Conservation (phyloP, 129 eudicot genomes). For the Artemisia argyi region DNA sequence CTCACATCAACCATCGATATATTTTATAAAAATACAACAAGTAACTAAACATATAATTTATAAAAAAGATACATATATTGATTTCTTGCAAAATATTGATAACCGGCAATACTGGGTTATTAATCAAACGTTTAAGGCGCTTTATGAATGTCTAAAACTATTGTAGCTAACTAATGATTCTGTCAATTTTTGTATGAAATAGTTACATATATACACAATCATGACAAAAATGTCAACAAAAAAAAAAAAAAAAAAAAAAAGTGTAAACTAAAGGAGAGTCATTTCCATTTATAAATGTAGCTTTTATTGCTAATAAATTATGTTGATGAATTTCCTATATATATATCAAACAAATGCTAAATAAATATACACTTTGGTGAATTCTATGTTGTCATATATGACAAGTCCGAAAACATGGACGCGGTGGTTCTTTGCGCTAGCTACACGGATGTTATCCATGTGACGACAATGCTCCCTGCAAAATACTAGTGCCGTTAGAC, state of each 20-base stretch:
- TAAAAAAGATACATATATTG: too few species aligned
- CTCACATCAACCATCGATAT: conserved; percentile 7
- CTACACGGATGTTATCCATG: not conserved
- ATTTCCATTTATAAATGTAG: conserved; percentile 12
- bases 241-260: too few species aligned
- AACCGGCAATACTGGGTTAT: not conserved
- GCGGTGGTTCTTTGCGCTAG: conserved; percentile 10
- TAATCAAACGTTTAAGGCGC: not conserved
- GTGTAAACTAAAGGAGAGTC: not conserved
- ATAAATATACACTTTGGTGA: conserved; percentile 24
- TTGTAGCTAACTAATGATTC: too few species aligned
- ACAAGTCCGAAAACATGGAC: not conserved
- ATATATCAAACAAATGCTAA: conserved; percentile 15
- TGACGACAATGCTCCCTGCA: not conserved
- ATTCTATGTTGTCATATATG: not conserved
- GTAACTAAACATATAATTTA: not conserved
- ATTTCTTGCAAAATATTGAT: too few species aligned
- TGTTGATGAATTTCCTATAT: conserved; percentile 28
- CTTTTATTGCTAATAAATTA: conserved; percentile 12
- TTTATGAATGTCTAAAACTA: too few species aligned
- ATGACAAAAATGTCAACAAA: not conserved
- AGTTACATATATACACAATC: conserved; percentile 2
- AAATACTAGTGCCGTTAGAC: not conserved
- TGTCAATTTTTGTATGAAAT: not conserved
- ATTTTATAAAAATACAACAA: not conserved